Percentiles rank a stretch among this genome's conserved stretches.
phyloP scores from a whole-genome alignment of 495 filamentous ascomycete genomes.

The Penicillium taxi region DNA sequence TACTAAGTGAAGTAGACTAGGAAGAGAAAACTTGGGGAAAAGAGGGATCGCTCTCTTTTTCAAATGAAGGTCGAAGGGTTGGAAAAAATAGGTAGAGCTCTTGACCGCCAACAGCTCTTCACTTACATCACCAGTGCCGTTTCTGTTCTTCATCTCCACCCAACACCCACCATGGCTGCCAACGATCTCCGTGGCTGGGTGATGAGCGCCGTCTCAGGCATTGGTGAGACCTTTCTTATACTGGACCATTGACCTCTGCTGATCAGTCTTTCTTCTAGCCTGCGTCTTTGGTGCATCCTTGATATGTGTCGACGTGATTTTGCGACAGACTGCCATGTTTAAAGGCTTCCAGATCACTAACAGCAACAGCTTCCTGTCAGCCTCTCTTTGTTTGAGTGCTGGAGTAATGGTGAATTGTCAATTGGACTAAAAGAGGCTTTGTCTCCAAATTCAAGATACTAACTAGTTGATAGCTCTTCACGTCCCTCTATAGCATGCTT shows the following conservation, averaged over 20 bases:
- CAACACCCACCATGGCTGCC: conserved; percentile 32
- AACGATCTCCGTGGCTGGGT: conserved; percentile 94
- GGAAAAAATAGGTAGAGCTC: conserved; percentile 2
- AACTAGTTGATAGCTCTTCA: conserved; percentile 61
- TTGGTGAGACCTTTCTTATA: conserved; percentile 45
- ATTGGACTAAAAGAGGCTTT: neutral
- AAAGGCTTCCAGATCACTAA: conserved; percentile 80
- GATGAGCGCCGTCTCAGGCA: conserved; percentile 75
- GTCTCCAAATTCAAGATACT: neutral
- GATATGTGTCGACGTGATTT: conserved; percentile 75
- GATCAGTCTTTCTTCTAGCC: conserved; percentile 39
- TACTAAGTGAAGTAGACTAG: no score
- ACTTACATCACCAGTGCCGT: conserved; percentile 14
- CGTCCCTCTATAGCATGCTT: conserved; percentile 88
- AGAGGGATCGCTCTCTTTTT: neutral
- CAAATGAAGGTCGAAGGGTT: neutral
- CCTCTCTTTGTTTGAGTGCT: conserved; percentile 84
- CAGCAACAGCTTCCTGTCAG: conserved; percentile 78
- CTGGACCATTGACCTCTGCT: neutral
- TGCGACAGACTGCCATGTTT: conserved; percentile 62
- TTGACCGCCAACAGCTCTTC: conserved; percentile 13
- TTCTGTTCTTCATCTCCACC: conserved; percentile 8
- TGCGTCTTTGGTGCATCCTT: conserved; percentile 74
- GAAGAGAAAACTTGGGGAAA: no score
- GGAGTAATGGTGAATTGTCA: conserved; percentile 79